Conservation (phyloP, 805 yeast species). For the Zygoascus biomembranicola region DNA sequence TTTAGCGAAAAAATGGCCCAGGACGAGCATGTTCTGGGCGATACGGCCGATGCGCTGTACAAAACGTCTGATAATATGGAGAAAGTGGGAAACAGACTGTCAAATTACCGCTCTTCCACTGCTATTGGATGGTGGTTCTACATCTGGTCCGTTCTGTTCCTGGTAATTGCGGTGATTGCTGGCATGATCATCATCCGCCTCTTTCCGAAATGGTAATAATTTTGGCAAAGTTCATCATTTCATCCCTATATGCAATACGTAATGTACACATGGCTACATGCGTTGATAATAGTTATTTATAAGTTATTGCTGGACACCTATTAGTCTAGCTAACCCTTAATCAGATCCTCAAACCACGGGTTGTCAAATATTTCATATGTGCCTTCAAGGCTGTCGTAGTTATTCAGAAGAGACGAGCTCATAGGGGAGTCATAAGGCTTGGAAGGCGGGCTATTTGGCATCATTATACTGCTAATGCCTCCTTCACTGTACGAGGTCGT, state of each 20-base stretch:
- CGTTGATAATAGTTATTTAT: neutral
- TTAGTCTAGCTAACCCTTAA: neutral
- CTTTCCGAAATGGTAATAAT: constrained; percentile 30
- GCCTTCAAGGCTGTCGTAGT: neutral
- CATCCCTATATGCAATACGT: neutral
- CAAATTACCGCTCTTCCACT: constrained; percentile 26
- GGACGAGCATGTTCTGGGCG: constrained; percentile 28
- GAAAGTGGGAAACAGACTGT: constrained; percentile 27
- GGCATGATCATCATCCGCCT: constrained; percentile 30
- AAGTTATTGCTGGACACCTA: neutral
- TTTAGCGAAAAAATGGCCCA: constrained; percentile 34
- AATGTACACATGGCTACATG: neutral
- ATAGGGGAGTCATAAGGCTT: neutral
- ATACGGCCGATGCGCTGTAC: constrained; percentile 29
- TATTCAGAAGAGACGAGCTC: neutral
- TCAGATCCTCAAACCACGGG: neutral
- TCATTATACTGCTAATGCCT: neutral
- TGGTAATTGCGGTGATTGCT: constrained; percentile 25
- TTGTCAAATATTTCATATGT: neutral
- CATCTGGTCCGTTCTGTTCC: constrained; percentile 28
- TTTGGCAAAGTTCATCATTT: neutral
- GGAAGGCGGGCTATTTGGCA: neutral
- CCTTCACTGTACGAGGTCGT: neutral
- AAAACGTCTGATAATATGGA: constrained; percentile 28
- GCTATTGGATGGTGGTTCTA: constrained; percentile 36